Base-by-base conservation (phyloP, 202 grass and related monocot genomes). In the Saccharum hybrid region DNA sequence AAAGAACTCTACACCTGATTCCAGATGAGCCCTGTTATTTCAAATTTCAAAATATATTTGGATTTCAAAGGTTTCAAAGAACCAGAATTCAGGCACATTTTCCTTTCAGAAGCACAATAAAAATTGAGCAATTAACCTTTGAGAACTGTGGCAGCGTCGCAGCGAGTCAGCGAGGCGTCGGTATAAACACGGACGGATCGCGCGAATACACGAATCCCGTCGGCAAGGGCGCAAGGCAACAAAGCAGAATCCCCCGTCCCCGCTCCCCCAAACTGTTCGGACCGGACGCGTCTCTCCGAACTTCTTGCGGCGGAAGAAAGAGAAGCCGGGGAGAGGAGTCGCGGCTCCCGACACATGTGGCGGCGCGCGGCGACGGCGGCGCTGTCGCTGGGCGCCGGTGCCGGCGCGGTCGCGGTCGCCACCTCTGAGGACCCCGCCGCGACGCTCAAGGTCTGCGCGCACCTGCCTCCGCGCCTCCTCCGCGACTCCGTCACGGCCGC, bases 381-480 rank as follows among this genome's bases (percentile, higher is more conserved):
- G 84, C 80, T 91, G 7, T 81, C 87, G 19, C 84, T 87, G 43
- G 92, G 87, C 14, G 71, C 65, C 2, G 90, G 86, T 10, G 90
- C 76, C 16, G 88, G 83, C 23, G 87, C 74, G 45, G 87, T 72
- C 10, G 72, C 90, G 45, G 59, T 94, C 65, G 90, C 90, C 59
- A 74, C 54, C 85, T 90, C 86, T 30, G 87, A 92, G 15, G 90
- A 90, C 75, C 91, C 94, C 16, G 78, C 76, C 34, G 81, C 79
- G 40, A 52, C 88, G 60, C 72, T 94, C 49, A 98, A 94, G 88
- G 80, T 96, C 68, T 96, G 93, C 77, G 28, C 81, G 31, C 88
- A 89, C 81, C 85, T 93, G 14, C 93, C 93, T 33, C 93, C 91
- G 48, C 90, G 93, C 86, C 93, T 96, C 78, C 63, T 97, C 82